Evolutionary conservation across 176 grass and related monocot species (phyloP).

Genomic region (Elaeis guineensis): DNA sequence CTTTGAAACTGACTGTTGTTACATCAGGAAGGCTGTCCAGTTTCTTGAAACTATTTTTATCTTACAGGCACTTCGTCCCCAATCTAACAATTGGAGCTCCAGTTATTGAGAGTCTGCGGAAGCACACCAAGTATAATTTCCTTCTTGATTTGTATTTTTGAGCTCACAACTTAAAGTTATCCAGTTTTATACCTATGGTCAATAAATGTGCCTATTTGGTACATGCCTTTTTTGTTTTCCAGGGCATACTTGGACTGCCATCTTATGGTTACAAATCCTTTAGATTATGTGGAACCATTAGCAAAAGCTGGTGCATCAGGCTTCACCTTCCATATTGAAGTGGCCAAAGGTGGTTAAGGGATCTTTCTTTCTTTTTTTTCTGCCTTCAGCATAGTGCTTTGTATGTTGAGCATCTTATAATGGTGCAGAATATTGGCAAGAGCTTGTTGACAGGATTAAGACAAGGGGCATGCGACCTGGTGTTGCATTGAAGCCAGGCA

Average conservation of each 20-base stretch:
- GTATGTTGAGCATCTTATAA: not conserved
- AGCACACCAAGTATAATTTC: conserved; percentile 66
- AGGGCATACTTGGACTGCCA: conserved; percentile 99
- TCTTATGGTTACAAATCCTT: conserved; percentile 98
- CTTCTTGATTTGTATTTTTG: conserved; percentile 13
- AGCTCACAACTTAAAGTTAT: not conserved
- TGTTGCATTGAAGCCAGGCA: conserved; percentile 87
- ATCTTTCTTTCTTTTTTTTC: not conserved
- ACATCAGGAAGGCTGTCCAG: no score
- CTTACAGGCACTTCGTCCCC: conserved; percentile 76
- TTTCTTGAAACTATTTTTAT: no score
- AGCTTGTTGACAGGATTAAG: conserved; percentile 70
- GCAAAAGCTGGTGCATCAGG: conserved; percentile 92
- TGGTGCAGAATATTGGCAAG: conserved; percentile 79
- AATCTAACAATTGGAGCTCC: conserved; percentile 90
- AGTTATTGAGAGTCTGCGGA: conserved; percentile 85
- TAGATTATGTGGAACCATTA: conserved; percentile 70
- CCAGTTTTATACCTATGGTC: conserved; percentile 4
- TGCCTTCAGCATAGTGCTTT: not conserved
- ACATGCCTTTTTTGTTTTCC: conserved; percentile 17
- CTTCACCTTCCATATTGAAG: conserved; percentile 98
- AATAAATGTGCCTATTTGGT: not conserved
- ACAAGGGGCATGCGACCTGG: conserved; percentile 75
- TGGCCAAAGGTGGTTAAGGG: conserved; percentile 49
- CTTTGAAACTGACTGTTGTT: no score